Conservation (phyloP, 208 protist species). For the Sergeia podlipaevii region DNA sequence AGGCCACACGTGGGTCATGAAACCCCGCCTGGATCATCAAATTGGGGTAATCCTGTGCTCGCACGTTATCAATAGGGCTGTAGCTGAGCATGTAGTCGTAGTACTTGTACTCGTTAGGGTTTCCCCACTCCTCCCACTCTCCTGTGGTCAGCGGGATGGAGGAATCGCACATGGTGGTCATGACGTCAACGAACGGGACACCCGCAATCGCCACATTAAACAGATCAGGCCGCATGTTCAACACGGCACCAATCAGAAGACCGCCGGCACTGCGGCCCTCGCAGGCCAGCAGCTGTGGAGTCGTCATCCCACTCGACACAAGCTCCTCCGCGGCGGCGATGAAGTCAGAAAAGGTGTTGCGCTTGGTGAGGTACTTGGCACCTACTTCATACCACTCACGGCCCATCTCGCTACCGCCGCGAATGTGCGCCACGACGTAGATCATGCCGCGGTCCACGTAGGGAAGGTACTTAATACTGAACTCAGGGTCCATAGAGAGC, state of each 20-base stretch:
- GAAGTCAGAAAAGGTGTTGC: constrained; percentile 93
- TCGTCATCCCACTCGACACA: constrained; percentile 59
- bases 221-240: constrained; percentile 92
- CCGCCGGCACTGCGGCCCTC: constrained; percentile 92
- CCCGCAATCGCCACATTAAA: constrained; percentile 79
- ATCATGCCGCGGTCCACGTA: constrained; percentile 90
- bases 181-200: constrained; percentile 94
- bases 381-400: constrained; percentile 87
- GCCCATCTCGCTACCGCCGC: constrained; percentile 93
- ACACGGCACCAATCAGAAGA: constrained; percentile 86
- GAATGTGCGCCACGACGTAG: constrained; percentile 89
- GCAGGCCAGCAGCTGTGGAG: constrained; percentile 66
- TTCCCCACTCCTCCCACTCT: constrained; percentile 95
- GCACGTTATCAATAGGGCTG: constrained; percentile 91
- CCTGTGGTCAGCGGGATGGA: constrained; percentile 88
- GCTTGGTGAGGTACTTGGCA: constrained; percentile 92
- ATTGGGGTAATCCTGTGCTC: constrained; percentile 79
- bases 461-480: constrained; percentile 71
- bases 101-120: constrained; percentile 92
- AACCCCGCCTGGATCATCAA: constrained; percentile 83
- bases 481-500: constrained; percentile 81
- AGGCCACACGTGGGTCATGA: constrained; percentile 88
- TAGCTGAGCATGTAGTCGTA: constrained; percentile 95
- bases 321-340: constrained; percentile 88
- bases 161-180: constrained; percentile 93